Percentiles rank a stretch among this genome's conserved stretches.
Evolutionary conservation across 1,139 yeast genomes (phyloP).

Genomic region (Pichia cactophila): DNA sequence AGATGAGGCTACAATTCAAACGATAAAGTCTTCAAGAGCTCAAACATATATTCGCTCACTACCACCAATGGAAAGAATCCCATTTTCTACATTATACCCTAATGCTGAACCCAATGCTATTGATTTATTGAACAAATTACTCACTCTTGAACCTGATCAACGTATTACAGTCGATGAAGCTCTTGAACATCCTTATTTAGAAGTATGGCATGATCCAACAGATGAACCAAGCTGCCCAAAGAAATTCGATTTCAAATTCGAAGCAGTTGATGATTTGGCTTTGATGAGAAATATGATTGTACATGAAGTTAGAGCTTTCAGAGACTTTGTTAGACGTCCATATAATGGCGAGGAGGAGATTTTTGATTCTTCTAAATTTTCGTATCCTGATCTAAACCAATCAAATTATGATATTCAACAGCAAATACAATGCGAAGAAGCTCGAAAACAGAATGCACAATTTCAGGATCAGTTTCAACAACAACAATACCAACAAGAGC

Average conservation of each 20-base stretch:
- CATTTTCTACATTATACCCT: constrained; percentile 69
- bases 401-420: constrained; percentile 1
- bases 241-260: constrained; percentile 86
- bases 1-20: constrained; percentile 67
- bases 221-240: constrained; percentile 86
- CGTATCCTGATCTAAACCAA: constrained; percentile 7
- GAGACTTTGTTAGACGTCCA: constrained; percentile 77
- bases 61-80: constrained; percentile 76
- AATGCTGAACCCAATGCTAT: constrained; percentile 81
- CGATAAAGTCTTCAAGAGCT: constrained; percentile 85
- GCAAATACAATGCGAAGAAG: not conserved
- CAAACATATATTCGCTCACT: constrained; percentile 86
- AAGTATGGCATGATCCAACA: constrained; percentile 93
- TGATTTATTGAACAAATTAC: constrained; percentile 73
- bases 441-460: constrained; percentile 4
- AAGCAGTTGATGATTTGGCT: constrained; percentile 74
- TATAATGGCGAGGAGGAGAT: constrained; percentile 52
- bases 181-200: constrained; percentile 76
- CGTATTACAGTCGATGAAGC: constrained; percentile 89
- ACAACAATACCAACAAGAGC: not conserved
- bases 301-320: constrained; percentile 72
- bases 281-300: constrained; percentile 70
- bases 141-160: constrained; percentile 78
- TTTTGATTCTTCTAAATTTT: constrained; percentile 19
- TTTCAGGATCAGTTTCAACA: constrained; percentile 4